A percentile compares a stretch with the other conserved stretches of the same genome.
These are phyloP conservation scores for Macaranga tanarius DNA, from an alignment of 441 rosid species.

Conservation along the genomic window DNA sequence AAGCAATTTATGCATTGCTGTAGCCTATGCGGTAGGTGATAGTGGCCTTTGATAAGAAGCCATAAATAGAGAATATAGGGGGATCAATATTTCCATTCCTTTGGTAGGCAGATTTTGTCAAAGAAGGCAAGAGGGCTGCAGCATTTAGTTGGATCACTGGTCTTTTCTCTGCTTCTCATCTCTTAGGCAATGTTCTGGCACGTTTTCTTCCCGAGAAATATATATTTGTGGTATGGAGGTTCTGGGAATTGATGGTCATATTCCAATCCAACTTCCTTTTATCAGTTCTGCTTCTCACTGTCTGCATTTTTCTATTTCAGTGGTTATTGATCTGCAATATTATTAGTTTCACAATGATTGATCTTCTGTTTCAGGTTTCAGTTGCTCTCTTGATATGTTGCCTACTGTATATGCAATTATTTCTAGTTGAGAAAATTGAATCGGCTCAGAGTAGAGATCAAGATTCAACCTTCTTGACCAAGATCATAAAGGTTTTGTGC, in stretches of 20 bases:
- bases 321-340: neutral
- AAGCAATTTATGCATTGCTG: slow-evolving; percentile 56
- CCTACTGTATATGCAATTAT: slow-evolving; percentile 47
- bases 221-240: slow-evolving; percentile 40
- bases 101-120: slow-evolving; percentile 48
- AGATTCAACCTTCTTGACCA: slow-evolving; percentile 28
- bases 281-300: neutral
- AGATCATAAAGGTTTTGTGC: slow-evolving; percentile 26
- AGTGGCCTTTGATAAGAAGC: neutral
- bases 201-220: slow-evolving; percentile 49
- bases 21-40: slow-evolving; percentile 54
- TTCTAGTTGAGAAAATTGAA: slow-evolving; percentile 43
- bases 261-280: neutral
- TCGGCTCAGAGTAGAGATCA: slow-evolving; percentile 32
- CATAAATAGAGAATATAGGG: slow-evolving; percentile 1
- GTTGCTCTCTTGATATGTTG: slow-evolving; percentile 40
- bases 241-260: too few relatives aligned
- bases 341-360: neutral
- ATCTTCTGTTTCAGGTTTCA: slow-evolving; percentile 41
- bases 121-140: slow-evolving; percentile 43
- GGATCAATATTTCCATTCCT: slow-evolving; percentile 15
- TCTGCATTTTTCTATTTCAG: too few relatives aligned
- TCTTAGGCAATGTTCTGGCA: slow-evolving; percentile 51
- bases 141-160: slow-evolving; percentile 63
- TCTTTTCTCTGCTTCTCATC: slow-evolving; percentile 51